phyloP scores from a whole-genome alignment of 2,329 filamentous ascomycete genomes.

The Didymella lethalis region DNA sequence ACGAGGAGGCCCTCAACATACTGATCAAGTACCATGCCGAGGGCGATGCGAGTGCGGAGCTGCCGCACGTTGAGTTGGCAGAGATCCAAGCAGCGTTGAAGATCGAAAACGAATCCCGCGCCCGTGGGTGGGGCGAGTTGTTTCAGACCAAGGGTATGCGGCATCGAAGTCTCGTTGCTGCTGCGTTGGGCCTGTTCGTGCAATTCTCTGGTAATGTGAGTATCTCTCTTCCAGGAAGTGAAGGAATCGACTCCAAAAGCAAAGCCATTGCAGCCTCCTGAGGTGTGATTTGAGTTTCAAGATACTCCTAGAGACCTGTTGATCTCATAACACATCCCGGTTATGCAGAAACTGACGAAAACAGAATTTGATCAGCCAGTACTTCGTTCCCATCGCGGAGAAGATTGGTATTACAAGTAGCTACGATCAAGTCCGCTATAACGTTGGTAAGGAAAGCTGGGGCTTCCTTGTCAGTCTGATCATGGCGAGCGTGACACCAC shows the following conservation, averaged over 20 bases:
- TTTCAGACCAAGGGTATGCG: conserved; percentile 69
- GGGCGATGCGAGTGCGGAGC: conserved; percentile 60
- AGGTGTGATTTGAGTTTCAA: neutral
- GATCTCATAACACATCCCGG: neutral
- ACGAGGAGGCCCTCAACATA: conserved; percentile 68
- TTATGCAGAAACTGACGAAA: neutral
- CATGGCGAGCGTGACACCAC: conserved; percentile 64
- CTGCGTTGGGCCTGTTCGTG: conserved; percentile 70
- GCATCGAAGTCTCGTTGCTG: conserved; percentile 67
- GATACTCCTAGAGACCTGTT: neutral
- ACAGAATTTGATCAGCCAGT: conserved; percentile 70
- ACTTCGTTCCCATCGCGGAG: conserved; percentile 68
- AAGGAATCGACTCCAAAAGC: neutral
- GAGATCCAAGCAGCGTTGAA: conserved; percentile 71
- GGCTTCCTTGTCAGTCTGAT: conserved; percentile 64
- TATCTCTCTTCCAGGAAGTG: neutral
- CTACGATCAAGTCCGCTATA: conserved; percentile 51
- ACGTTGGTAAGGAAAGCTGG: conserved; percentile 67
- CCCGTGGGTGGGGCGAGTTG: conserved; percentile 66
- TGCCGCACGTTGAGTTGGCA: conserved; percentile 71
- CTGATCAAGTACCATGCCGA: conserved; percentile 71
- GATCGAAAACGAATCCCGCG: conserved; percentile 62
- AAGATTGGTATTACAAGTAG: conserved; percentile 66
- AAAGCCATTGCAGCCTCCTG: neutral
- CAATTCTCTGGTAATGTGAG: conserved; percentile 65